phyloP scores from a whole-genome alignment of 768 basidiomycete species.

The Xerocomellus intermedius region DNA sequence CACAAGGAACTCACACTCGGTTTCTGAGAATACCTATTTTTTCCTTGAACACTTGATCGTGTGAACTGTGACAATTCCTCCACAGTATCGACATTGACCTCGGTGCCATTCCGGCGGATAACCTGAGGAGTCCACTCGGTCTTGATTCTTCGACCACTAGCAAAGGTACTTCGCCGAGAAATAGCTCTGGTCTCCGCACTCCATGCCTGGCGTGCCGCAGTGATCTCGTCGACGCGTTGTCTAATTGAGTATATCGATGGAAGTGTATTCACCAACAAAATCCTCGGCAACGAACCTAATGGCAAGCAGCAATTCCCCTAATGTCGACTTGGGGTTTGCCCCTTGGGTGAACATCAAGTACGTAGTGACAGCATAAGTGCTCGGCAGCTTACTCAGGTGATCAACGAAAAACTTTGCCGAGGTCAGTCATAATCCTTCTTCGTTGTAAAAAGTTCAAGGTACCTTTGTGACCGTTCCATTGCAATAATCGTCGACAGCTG shows the following conservation, averaged over 20 bases:
- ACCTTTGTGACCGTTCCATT: conserved; percentile 25
- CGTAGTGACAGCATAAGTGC: not conserved
- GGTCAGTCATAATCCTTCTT: not conserved
- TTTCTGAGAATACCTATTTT: conserved; percentile 14
- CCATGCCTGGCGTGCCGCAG: conserved; percentile 13
- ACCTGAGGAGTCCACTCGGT: conserved; percentile 1
- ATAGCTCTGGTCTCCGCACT: conserved; percentile 1
- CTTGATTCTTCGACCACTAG: not conserved
- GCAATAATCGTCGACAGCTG: conserved; percentile 19
- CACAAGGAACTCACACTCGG: conserved; percentile 14
- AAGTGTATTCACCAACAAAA: not conserved
- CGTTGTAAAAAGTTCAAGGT: not conserved
- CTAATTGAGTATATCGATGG: conserved; percentile 4
- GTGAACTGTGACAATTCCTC: conserved; percentile 2
- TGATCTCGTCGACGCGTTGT: conserved; percentile 15
- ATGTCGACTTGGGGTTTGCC: conserved; percentile 21
- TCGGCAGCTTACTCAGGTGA: conserved; percentile 22
- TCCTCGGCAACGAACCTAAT: conserved; percentile 21
- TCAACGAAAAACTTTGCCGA: conserved; percentile 28
- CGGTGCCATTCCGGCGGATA: conserved; percentile 12
- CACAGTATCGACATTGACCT: conserved; percentile 4
- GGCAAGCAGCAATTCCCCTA: conserved; percentile 18
- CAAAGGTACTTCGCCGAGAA: conserved; percentile 16
- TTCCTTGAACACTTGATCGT: not conserved
- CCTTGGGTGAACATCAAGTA: conserved; percentile 12